Base-by-base conservation (phyloP, 2,329 filamentous ascomycete genomes). In the Diaporthe australafricana region DNA sequence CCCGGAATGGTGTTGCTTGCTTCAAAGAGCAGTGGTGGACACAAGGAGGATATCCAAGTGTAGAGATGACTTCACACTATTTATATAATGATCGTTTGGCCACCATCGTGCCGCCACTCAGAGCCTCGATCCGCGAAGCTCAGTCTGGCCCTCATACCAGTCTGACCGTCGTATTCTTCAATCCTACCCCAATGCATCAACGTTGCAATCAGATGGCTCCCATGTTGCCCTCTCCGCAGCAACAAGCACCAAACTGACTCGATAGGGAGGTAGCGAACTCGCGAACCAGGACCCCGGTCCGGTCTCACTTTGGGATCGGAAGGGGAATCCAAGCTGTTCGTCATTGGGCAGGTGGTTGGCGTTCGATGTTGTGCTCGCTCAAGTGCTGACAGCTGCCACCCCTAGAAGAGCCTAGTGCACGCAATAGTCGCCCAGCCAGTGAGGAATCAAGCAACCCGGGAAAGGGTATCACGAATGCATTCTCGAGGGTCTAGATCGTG, bases 321-420 rank as follows among this genome's bases (percentile, higher is more conserved):
- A 25, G n/a, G 16, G n/a, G 8, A 17, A 25, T 5, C 1, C 2
- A n/a, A n/a, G 25, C 9, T n/a, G 11, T 2, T 38, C 42, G 8
- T 50, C 20, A 50, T 65, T 50, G 45, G 45, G 60, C 17, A 50
- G 35, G 27, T 50, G 45, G 20, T 25, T 25, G 27, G 45, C n/a
- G n/a, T n/a, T 7, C 11, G 1, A 38, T 48, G 60, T 8, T 27
- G 60, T 38, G 60, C 42, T 65, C 30, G 60, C n/a, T n/a, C n/a
- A n/a, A n/a, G n/a, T n/a, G n/a, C 60, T 50, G 45, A 65, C 60
- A 50, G 60, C 38, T 38, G 7, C 60, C 20, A 38, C 7, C 40
- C 60, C 14, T 50, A 9, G n/a, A 50, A 9, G 30, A 20, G 60
- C 35, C 12, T 65, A 50, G 60, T 38, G 60, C 45, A 12, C 0